phyloP scores from a whole-genome alignment of 495 filamentous ascomycete species.

The Hyphodiscus hymeniophilus region DNA sequence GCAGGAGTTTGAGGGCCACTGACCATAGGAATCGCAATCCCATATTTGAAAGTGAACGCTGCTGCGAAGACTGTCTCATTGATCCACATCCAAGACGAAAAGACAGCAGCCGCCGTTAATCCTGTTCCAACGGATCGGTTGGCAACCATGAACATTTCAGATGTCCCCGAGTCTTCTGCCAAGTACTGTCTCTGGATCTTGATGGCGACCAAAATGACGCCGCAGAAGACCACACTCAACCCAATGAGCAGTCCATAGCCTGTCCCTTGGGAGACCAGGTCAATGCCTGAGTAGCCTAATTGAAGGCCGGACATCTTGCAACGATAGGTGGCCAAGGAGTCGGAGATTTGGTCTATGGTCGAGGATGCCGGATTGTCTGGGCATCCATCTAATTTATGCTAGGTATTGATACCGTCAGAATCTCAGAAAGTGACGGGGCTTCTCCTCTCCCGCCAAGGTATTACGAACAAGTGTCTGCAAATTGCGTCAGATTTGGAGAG shows the following conservation, averaged over 20 bases:
- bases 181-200: conserved; percentile 35
- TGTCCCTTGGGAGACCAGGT: conserved; percentile 25
- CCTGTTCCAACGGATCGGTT: conserved; percentile 40
- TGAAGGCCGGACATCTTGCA: too few relatives aligned
- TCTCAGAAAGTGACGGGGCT: too few relatives aligned
- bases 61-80: conserved; percentile 36
- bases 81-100: conserved; percentile 43
- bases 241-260: conserved; percentile 38
- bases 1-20: too few relatives aligned
- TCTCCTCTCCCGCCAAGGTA: too few relatives aligned
- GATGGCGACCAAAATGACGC: conserved; percentile 22
- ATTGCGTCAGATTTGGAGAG: too few relatives aligned
- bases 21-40: conserved; percentile 18
- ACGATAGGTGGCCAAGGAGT: too few relatives aligned
- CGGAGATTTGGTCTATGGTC: too few relatives aligned
- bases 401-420: too few relatives aligned
- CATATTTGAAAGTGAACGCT: conserved; percentile 32
- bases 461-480: too few relatives aligned
- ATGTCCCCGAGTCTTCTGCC: conserved; percentile 36
- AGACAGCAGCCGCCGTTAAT: conserved; percentile 41
- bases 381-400: too few relatives aligned
- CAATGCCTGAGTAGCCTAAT: too few relatives aligned
- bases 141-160: conserved; percentile 47
- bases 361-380: too few relatives aligned
- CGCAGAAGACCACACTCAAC: conserved; percentile 28